Evolutionary conservation across 2,329 filamentous ascomycete genomes (phyloP), one percentile per base, ranked within the genome.

Genomic region (Bipolaris cookei): DNA sequence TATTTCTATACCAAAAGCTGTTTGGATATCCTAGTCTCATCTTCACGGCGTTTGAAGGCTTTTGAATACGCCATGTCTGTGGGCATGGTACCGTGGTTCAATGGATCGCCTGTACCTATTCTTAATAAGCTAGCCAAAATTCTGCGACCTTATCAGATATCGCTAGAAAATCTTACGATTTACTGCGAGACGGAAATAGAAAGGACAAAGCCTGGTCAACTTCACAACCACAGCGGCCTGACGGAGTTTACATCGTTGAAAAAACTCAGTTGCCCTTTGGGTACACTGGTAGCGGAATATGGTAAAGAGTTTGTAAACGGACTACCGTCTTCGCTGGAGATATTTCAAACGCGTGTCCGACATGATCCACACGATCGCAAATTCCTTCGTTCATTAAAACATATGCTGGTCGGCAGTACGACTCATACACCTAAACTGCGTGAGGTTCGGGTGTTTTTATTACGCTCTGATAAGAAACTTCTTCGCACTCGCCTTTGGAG

Each of bases 21-120:
- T 20, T 34, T 72, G 4, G 48, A 34, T 6, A 51, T 66, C 11
- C 34, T 72, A 6, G n/a, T 71, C 13, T 47, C 51, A 23, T 68
- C 64, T 3, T 21, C 65, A 25, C 49, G 55, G 30, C 32, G 32
- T 4, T 42, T 72, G 23, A 69, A 57, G 28, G 32, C 14, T 3
- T 66, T 72, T 30, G 45, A 51, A n/a, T 66, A 66, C 23, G 10
- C 10, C 8, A 30, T 30, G 10, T 11, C 28, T 30, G 28, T 30
- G 28, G 28, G 13, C 28, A 30, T 30, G 10, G 10, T 30, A 30
- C 28, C 28, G 28, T 30, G 28, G 28, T 30, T 30, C 28, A 30
- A 30, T 30, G 28, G 28, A 13, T 30, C 28, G 28, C 28, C 28
- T 10, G 28, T 30, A 13, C 3, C 28, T 30, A 13, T 30, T 30